Evolutionary conservation across 139 green algal species (phyloP), one percentile per base, ranked within the genome.

Genomic region (Coelastrella sp.): DNA sequence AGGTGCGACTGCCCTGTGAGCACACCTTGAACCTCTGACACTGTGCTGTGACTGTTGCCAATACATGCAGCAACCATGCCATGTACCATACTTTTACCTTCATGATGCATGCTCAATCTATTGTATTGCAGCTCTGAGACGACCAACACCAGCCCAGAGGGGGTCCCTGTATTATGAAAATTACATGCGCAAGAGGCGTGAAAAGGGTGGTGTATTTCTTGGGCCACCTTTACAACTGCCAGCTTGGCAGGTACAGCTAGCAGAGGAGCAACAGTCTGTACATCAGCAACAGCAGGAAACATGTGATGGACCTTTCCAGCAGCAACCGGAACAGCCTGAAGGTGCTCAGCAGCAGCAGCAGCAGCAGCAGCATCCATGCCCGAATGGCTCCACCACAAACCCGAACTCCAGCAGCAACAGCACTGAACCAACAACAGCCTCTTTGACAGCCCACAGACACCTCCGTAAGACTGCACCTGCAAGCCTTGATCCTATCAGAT

Each of bases 101-200:
- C 11, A 68, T 68, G 61, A 9, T 68, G 9, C 11, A 19, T 11
- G 14, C 14, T 12, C 14, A 70, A 70, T 7, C 12, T 15, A 20
- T 70, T 70, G 35, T 49, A 49, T 4, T 76, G 68, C 68, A 76
- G 68, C 68, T 11, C 68, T 76, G 15, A 24, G 68, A 76, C 68
- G 68, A 24, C 68, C 68, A 24, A 76, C 68, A 56, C 35, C 78
- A 63, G 78, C 78, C 12, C 27, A 83, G 49, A 58, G 79, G 9
- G 79, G 57, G 1, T 22, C 79, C 19, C 72, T 7, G 27, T 85
- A 85, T 58, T 85, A 85, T 73, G 79, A 87, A 65, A 87, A 87
- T n/a, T 87, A 87, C 81, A 10, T 87, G n/a, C 81, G 81, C 81
- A 87, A 87, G 1, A 74, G 81, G 60, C 61, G 59, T 27, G 11